phyloP scores from a whole-genome alignment of 352 stramenopile species.

The Globisporangium sylvaticum region DNA sequence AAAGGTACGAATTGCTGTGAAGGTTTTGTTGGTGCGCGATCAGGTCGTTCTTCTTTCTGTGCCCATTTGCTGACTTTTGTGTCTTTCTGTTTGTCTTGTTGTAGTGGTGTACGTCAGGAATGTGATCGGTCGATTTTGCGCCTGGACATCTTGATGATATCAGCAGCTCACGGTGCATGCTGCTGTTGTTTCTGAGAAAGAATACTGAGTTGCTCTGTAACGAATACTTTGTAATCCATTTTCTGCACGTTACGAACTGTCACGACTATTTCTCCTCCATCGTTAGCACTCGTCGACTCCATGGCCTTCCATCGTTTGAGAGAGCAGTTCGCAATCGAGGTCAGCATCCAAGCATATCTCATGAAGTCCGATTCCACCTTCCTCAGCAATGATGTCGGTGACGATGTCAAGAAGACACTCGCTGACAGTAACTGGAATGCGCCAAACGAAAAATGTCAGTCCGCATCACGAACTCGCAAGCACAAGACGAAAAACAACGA shows the following conservation, averaged over 20 bases:
- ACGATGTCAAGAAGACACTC: slow-evolving; percentile 20
- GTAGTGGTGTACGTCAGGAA: slow-evolving; percentile 20
- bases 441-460: neutral
- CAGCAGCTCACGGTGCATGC: slow-evolving; percentile 4
- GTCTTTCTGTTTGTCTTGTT: neutral
- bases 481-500: neutral
- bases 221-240: slow-evolving; percentile 22
- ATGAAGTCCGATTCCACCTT: slow-evolving; percentile 16
- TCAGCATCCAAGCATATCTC: slow-evolving; percentile 6
- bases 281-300: slow-evolving; percentile 5
- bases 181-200: slow-evolving; percentile 3
- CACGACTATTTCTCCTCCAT: neutral
- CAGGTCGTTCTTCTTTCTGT: neutral
- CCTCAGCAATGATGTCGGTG: slow-evolving; percentile 20
- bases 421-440: slow-evolving; percentile 11
- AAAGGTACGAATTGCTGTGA: slow-evolving; percentile 39
- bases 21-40: neutral
- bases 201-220: slow-evolving; percentile 15
- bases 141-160: neutral
- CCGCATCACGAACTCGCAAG: neutral
- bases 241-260: slow-evolving; percentile 9
- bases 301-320: slow-evolving; percentile 9
- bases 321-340: slow-evolving; percentile 13
- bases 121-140: slow-evolving; percentile 1
- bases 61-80: neutral